phyloP scores from a whole-genome alignment of 129 eudicot genomes.

The Solidago caesia region DNA sequence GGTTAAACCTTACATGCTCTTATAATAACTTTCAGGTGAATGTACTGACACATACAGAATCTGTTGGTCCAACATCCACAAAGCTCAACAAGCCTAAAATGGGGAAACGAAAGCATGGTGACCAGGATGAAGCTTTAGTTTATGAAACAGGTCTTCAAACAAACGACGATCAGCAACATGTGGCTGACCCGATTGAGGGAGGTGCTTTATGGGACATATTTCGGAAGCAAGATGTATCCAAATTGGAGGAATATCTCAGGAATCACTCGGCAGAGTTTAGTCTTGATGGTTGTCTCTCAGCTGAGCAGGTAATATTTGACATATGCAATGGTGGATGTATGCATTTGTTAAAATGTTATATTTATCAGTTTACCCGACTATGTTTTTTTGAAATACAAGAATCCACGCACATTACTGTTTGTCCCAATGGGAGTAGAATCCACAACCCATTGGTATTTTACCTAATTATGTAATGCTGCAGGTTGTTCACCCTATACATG shows the following conservation, averaged over 20 bases:
- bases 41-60: slow-evolving; percentile 49
- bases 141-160: not conserved
- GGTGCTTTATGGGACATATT: slow-evolving; percentile 63
- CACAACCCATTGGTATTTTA: not conserved
- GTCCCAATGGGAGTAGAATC: no score
- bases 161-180: slow-evolving; percentile 9
- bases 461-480: slow-evolving; percentile 19
- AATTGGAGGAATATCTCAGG: slow-evolving; percentile 38
- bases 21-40: slow-evolving; percentile 38
- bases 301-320: slow-evolving; percentile 33
- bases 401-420: no score
- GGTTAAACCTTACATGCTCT: not conserved
- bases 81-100: slow-evolving; percentile 6
- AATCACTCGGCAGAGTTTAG: slow-evolving; percentile 39
- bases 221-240: slow-evolving; percentile 41
- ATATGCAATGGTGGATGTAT: not conserved
- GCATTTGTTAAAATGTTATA: slow-evolving; percentile 3
- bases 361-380: no score
- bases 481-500: slow-evolving; percentile 63
- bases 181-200: slow-evolving; percentile 17
- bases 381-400: no score
- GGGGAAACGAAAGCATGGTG: slow-evolving; percentile 27
- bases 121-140: slow-evolving; percentile 20
- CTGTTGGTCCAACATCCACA: not conserved
- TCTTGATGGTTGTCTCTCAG: slow-evolving; percentile 30